phyloP scores from a whole-genome alignment of 2,329 filamentous ascomycete species.

The Epichloe hybrida region DNA sequence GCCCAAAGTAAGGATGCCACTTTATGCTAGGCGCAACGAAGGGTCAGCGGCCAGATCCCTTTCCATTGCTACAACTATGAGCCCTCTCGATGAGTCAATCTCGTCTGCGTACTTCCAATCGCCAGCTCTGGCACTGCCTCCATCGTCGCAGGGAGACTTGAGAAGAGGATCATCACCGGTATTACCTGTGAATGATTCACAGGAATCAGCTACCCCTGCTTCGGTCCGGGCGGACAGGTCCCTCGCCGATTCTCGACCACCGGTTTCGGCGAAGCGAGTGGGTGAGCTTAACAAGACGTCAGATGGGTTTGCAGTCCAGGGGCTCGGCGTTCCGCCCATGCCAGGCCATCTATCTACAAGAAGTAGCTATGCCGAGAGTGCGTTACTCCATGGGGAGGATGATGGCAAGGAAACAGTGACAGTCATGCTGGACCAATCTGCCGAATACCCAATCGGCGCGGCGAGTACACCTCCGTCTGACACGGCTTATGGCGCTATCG shows the following conservation, averaged over 20 bases:
- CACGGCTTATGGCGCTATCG: slow-evolving; percentile 7
- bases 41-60: slow-evolving; percentile 8
- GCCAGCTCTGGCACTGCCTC: slow-evolving; percentile 1
- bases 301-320: not conserved
- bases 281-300: not conserved
- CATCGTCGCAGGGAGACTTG: slow-evolving; percentile 13
- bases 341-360: not conserved
- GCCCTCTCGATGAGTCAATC: slow-evolving; percentile 3
- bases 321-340: not conserved
- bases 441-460: slow-evolving; percentile 5
- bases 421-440: slow-evolving; percentile 28
- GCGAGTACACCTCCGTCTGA: slow-evolving; percentile 1
- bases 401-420: slow-evolving; percentile 26
- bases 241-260: not conserved
- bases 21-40: not conserved
- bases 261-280: not conserved
- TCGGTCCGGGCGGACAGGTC: not conserved
- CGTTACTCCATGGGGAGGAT: slow-evolving; percentile 9
- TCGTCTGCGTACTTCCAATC: slow-evolving; percentile 3
- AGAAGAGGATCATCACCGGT: slow-evolving; percentile 38
- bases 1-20: not conserved
- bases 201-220: slow-evolving; percentile 1
- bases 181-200: slow-evolving; percentile 21
- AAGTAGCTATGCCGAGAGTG: not conserved
- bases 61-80: slow-evolving; percentile 15